Base-by-base conservation (phyloP, 2,329 filamentous ascomycete genomes). In the Aspergillus novofumigatus region DNA sequence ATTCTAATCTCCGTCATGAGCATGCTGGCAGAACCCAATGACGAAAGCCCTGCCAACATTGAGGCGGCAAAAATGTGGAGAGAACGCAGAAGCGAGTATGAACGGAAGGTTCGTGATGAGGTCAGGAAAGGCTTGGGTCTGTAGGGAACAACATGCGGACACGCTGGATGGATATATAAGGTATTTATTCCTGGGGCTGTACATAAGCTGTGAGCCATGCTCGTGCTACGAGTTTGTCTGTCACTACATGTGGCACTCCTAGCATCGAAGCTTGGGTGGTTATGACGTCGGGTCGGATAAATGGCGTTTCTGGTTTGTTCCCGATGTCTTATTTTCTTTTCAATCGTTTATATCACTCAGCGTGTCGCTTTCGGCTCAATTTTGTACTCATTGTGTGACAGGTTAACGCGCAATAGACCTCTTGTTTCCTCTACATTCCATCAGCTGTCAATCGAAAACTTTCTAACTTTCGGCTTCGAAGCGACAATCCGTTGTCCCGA, bases 41-140 rank as follows among this genome's bases (percentile, higher is more conserved):
- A 97, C 71, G 93, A 97, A 82, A 94, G 89, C 63, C 93, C 93
- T 0, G 93, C 93, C 57, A 97, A 97, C 71, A 90, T 97, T 45
- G 93, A 97, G 78, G 93, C 93, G 0, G 93, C 92, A 57, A 91
- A 94, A 79, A 91, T 96, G 89, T 97, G 93, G 92, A 84, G 93
- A 60, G 92, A 97, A 68, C 81, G 87, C 60, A 84, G 92, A 63
- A 70, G 78, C 21, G 90, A 95, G 72, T 99, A 97, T 77, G 92
- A 97, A 78, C 83, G 84, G 71, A 87, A 87, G 75, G 94, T 99
- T 41, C 83, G 89, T 67, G 88, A 90, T 59, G 89, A 91, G 61
- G 92, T 97, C 44, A 83, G 89, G 69, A 84, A 85, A 69, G 90
- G 88, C 72, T 74, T 96, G 67, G 92, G 92, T 1, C 75, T 96